A percentile compares a stretch with the other conserved stretches of the same genome.
These are phyloP conservation scores for Aspergillus proliferans DNA, from an alignment of 2,329 filamentous ascomycete genomes.

Conservation along the genomic window DNA sequence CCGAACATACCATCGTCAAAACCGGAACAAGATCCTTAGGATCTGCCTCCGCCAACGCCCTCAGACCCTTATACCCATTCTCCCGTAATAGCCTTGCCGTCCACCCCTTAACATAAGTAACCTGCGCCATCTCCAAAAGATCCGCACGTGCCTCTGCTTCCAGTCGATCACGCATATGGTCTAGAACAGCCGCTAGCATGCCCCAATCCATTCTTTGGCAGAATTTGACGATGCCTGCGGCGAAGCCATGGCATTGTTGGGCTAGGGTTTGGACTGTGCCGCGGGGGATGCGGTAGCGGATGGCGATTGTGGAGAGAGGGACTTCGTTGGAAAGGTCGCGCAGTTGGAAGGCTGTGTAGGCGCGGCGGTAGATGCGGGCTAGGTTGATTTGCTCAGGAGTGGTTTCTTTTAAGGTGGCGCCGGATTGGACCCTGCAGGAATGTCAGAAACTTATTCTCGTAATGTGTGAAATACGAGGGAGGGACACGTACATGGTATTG, in stretches of 20 bases:
- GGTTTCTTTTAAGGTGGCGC: slow-evolving; percentile 53
- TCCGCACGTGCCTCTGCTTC: slow-evolving; percentile 67
- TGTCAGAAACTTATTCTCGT: slow-evolving; percentile 4
- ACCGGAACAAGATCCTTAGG: slow-evolving; percentile 62
- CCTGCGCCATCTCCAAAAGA: slow-evolving; percentile 62
- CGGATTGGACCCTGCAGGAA: slow-evolving; percentile 58
- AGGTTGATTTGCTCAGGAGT: slow-evolving; percentile 55
- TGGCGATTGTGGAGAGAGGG: slow-evolving; percentile 62
- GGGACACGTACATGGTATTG: slow-evolving; percentile 55
- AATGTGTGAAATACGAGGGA: background rate
- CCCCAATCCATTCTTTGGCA: slow-evolving; percentile 73
- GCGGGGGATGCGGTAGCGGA: slow-evolving; percentile 64
- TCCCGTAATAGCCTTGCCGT: slow-evolving; percentile 71
- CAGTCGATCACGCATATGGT: slow-evolving; percentile 69
- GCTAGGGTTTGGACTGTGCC: slow-evolving; percentile 66
- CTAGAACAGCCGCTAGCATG: slow-evolving; percentile 63
- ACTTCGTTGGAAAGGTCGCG: slow-evolving; percentile 72
- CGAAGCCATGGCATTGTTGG: slow-evolving; percentile 71
- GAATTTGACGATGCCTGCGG: slow-evolving; percentile 72
- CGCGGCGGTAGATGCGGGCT: slow-evolving; percentile 62
- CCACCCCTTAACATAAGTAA: slow-evolving; percentile 70
- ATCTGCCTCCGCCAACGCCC: slow-evolving; percentile 62
- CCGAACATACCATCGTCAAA: slow-evolving; percentile 57
- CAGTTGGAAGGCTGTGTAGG: slow-evolving; percentile 71
- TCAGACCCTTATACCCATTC: slow-evolving; percentile 65